Conservation (phyloP, 108 stramenopile genomes). For the Cylindrotheca fusiformis region DNA sequence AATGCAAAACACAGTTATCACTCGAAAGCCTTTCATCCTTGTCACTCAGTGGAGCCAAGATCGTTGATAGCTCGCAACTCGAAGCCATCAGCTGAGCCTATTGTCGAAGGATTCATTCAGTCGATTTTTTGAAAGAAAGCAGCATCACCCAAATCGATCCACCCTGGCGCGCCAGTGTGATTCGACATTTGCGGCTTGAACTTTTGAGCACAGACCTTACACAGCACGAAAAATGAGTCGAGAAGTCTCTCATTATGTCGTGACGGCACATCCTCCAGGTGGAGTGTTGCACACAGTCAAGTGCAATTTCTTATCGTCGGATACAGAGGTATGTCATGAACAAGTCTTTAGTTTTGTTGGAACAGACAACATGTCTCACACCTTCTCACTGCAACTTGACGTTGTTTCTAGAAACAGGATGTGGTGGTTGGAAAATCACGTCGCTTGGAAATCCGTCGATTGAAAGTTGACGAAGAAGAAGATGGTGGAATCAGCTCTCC, state of each 20-base stretch:
- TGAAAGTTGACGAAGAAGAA: conserved; percentile 8
- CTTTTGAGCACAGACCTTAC: no score
- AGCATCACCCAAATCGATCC: no score
- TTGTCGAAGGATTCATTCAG: no score
- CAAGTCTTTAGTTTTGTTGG: not conserved
- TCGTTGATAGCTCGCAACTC: no score
- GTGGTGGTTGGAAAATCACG: conserved; percentile 65
- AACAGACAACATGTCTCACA: not conserved
- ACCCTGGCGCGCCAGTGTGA: no score
- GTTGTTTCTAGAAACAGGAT: conserved; percentile 26
- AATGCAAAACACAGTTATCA: no score
- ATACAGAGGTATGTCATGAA: conserved; percentile 31
- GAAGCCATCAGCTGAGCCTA: no score
- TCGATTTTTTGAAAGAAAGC: no score
- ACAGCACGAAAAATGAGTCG: conserved; percentile 16
- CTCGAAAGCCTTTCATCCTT: no score
- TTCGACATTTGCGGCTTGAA: no score
- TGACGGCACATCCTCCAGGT: conserved; percentile 75
- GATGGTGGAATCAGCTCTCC: conserved; percentile 25
- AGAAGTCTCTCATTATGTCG: conserved; percentile 69
- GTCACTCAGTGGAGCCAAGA: no score
- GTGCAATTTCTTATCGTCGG: conserved; percentile 54
- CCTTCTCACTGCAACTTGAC: not conserved
- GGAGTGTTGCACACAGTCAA: conserved; percentile 49
- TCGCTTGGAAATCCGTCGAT: conserved; percentile 59